Evolutionary conservation across 495 filamentous ascomycete genomes (phyloP).

Genomic region (Penicillium taxi): DNA sequence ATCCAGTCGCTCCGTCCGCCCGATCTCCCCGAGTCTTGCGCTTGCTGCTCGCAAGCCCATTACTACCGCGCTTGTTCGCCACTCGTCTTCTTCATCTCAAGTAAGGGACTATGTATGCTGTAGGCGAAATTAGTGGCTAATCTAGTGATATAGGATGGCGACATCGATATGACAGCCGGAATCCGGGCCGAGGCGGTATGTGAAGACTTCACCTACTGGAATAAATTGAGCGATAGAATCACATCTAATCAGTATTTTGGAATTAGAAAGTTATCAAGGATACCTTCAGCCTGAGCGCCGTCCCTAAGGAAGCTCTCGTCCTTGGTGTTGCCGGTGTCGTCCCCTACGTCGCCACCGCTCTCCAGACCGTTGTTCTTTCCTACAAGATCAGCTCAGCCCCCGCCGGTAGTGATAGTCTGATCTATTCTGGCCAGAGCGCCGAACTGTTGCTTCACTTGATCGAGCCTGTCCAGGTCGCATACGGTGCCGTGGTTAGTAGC

Average conservation of each 20-base stretch:
- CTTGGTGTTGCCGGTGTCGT: constrained; percentile 85
- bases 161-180: constrained; percentile 57
- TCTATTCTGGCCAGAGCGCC: constrained; percentile 65
- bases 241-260: constrained; percentile 6
- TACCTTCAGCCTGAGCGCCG: constrained; percentile 70
- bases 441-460: constrained; percentile 66
- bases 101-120: constrained; percentile 12
- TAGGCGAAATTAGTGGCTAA: constrained; percentile 21
- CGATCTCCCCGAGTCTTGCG: constrained; percentile 31
- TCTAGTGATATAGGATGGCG: constrained; percentile 22
- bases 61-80: constrained; percentile 45
- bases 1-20: constrained; percentile 32
- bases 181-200: constrained; percentile 70
- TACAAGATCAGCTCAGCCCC: constrained; percentile 67
- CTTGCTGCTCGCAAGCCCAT: constrained; percentile 44
- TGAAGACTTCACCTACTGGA: constrained; percentile 7
- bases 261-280: constrained; percentile 70
- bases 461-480: constrained; percentile 88
- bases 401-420: constrained; percentile 49
- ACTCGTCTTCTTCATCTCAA: constrained; percentile 34
- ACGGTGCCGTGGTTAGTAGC: constrained; percentile 74
- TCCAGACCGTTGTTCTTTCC: constrained; percentile 78
- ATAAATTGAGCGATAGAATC: neutral
- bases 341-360: constrained; percentile 82
- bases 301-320: constrained; percentile 71